Percentiles rank a stretch among this genome's conserved stretches.
Conservation (phyloP, 208 protist genomes). For the Phytomonas sp. region DNA sequence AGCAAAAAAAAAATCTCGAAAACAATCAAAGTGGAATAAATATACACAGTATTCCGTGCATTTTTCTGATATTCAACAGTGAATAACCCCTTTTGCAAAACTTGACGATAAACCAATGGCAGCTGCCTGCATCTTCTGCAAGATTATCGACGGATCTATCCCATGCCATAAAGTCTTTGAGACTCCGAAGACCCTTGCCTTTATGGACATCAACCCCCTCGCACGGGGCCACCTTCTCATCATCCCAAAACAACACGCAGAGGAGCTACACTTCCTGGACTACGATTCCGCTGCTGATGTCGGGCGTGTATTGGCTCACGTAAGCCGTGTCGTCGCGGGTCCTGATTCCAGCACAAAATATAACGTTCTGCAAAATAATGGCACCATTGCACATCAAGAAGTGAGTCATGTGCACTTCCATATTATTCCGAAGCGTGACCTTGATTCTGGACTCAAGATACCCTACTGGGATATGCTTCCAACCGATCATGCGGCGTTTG, state of each 20-base stretch:
- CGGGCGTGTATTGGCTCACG: constrained; percentile 37
- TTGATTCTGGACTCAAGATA: constrained; percentile 49
- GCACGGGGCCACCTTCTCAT: constrained; percentile 74
- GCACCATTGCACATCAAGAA: constrained; percentile 82
- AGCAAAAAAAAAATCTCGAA: background rate
- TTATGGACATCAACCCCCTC: constrained; percentile 88
- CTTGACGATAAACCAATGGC: constrained; percentile 14
- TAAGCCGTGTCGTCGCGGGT: constrained; percentile 55
- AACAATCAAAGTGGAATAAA: background rate
- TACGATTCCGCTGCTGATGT: constrained; percentile 64
- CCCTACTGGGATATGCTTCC: constrained; percentile 46
- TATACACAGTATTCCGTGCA: background rate
- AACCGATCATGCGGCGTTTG: constrained; percentile 48
- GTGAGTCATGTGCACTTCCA: constrained; percentile 93
- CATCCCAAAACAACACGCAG: constrained; percentile 78
- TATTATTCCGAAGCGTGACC: constrained; percentile 84
- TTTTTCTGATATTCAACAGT: background rate
- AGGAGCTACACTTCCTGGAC: constrained; percentile 69
- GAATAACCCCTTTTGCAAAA: background rate
- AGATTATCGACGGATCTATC: constrained; percentile 68
- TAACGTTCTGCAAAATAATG: constrained; percentile 93
- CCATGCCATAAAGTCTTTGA: constrained; percentile 84
- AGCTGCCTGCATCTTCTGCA: constrained; percentile 80
- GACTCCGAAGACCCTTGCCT: constrained; percentile 66
- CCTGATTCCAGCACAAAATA: constrained; percentile 61